phyloP scores from a whole-genome alignment of 2,329 filamentous ascomycete genomes.

The Stylonectria norvegica region DNA sequence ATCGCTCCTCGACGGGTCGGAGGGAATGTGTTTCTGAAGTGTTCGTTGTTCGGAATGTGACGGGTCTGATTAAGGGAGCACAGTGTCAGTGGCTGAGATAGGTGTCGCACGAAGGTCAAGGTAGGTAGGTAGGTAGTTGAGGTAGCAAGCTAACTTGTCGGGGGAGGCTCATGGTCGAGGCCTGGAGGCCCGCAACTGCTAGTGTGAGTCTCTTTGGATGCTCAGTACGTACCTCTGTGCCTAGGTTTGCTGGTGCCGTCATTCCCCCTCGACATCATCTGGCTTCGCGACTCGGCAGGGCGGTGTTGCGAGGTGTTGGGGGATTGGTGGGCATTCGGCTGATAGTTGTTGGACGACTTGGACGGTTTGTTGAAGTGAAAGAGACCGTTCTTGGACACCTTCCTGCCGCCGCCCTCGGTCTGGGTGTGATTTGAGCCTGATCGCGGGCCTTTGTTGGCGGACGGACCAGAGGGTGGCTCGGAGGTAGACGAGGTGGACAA shows the following conservation, averaged over 20 bases:
- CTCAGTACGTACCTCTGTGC: conserved; percentile 33
- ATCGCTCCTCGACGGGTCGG: conserved; percentile 49
- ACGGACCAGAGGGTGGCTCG: conserved; percentile 20
- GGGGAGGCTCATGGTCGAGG: conserved; percentile 6
- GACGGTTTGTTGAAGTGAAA: conserved; percentile 49
- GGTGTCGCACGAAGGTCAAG: conserved; percentile 1
- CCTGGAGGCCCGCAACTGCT: too few species aligned
- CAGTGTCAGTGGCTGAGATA: conserved; percentile 20
- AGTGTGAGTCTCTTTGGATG: too few species aligned
- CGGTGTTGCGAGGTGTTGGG: conserved; percentile 23
- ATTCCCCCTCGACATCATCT: conserved; percentile 37
- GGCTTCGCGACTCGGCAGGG: conserved; percentile 35
- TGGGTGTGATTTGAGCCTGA: conserved; percentile 14
- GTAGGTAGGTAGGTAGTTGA: conserved; percentile 1
- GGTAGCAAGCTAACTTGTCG: not conserved
- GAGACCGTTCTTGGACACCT: conserved; percentile 47
- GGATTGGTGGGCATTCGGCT: conserved; percentile 17
- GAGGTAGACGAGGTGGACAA: conserved; percentile 27
- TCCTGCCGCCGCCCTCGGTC: conserved; percentile 41
- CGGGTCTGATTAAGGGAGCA: conserved; percentile 21
- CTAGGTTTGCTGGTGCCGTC: conserved; percentile 30
- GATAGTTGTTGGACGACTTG: conserved; percentile 38
- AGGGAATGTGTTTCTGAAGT: conserved; percentile 38
- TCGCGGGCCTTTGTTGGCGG: conserved; percentile 16
- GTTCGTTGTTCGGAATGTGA: conserved; percentile 30